These are phyloP conservation scores for Sporothrix humicola DNA, from an alignment of 2,329 filamentous ascomycete genomes.

Conservation along the genomic window DNA sequence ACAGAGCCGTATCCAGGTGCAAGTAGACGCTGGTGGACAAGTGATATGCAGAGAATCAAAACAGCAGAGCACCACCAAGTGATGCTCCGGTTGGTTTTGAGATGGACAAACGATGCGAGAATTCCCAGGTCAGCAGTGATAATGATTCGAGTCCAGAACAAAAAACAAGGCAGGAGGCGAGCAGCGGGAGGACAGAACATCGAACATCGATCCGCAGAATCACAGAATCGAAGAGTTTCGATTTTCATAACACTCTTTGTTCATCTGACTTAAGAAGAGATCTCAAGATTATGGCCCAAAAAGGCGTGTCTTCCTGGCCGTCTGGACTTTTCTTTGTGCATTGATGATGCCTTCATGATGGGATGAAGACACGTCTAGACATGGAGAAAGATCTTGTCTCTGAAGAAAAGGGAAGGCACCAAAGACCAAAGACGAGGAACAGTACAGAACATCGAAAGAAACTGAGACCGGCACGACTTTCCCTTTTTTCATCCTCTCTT, in stretches of 20 bases:
- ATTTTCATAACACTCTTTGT: neutral
- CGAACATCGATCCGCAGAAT: neutral
- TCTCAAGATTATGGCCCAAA: too few relatives aligned
- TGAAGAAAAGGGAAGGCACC: neutral
- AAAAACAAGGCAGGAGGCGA: neutral
- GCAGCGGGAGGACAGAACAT: neutral
- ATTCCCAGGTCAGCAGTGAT: neutral
- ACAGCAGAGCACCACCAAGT: neutral
- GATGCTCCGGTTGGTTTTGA: neutral
- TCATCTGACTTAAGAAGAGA: neutral
- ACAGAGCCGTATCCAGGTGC: neutral
- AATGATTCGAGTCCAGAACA: neutral
- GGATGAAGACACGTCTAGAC: neutral
- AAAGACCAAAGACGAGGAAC: neutral
- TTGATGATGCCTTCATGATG: neutral
- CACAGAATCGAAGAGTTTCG: neutral
- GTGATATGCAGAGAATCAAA: neutral
- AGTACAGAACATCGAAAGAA: too few relatives aligned
- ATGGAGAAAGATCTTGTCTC: neutral
- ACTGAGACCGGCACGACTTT: constrained; percentile 2
- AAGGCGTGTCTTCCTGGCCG: too few relatives aligned
- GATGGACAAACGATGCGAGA: neutral
- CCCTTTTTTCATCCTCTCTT: neutral
- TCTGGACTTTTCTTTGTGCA: too few relatives aligned
- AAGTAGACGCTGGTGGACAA: neutral